A percentile compares a stretch with the other conserved stretches of the same genome.
These are phyloP conservation scores for Pseudogymnoascus sp. DNA, from an alignment of 2,329 filamentous ascomycete genomes.

Conservation along the genomic window DNA sequence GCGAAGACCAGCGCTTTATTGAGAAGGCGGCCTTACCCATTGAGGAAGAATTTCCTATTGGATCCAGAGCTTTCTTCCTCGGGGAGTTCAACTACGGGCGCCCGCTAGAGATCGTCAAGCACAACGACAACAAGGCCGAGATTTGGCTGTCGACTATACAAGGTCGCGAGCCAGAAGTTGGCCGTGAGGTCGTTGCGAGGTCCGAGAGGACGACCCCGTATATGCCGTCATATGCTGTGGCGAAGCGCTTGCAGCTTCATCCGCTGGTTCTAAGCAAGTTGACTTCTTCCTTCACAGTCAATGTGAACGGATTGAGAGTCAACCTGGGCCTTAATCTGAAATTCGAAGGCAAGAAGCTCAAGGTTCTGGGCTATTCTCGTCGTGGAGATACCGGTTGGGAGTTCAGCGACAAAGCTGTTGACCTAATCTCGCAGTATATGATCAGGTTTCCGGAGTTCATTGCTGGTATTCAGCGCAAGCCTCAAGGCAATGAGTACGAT, in stretches of 20 bases:
- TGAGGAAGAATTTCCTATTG: conserved; percentile 81
- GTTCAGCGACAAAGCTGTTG: conserved; percentile 77
- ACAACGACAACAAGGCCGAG: conserved; percentile 66
- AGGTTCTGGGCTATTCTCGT: conserved; percentile 90
- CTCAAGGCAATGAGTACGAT: conserved; percentile 72
- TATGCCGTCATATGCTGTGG: conserved; percentile 79
- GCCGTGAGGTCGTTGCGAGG: conserved; percentile 60
- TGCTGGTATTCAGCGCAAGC: conserved; percentile 75
- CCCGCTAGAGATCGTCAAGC: conserved; percentile 72
- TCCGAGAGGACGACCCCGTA: conserved; percentile 68
- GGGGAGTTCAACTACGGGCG: conserved; percentile 90
- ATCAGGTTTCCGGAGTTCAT: conserved; percentile 92
- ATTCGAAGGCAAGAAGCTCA: conserved; percentile 90
- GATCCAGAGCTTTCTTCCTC: conserved; percentile 81
- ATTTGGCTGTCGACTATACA: conserved; percentile 68
- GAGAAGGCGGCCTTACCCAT: conserved; percentile 82
- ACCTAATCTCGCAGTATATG: conserved; percentile 82
- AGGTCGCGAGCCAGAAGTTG: conserved; percentile 72
- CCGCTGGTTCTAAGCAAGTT: conserved; percentile 89
- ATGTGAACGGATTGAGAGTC: conserved; percentile 70
- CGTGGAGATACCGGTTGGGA: conserved; percentile 87
- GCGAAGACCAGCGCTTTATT: conserved; percentile 86
- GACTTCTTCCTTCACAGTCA: conserved; percentile 85
- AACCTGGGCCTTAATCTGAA: conserved; percentile 95
- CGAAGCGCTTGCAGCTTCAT: conserved; percentile 71